Percentiles rank a stretch among this genome's conserved stretches.
Conservation (phyloP, 306 rosid species). For the Quercus engelmannii region DNA sequence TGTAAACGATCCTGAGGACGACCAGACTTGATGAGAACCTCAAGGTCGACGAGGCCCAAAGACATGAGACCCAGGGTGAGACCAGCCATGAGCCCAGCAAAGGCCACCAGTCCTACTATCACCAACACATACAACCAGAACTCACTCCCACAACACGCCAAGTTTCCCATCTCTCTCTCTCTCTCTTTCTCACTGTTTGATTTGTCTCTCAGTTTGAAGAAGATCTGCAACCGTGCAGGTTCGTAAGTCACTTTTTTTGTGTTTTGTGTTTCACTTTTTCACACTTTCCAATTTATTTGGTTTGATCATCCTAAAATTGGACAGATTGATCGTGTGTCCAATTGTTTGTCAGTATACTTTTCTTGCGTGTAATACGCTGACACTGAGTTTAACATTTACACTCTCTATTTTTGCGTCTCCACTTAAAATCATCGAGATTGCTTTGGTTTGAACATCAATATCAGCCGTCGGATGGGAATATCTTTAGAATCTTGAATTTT, state of each 20-base stretch:
- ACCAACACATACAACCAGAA: constrained; percentile 50
- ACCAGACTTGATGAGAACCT: constrained; percentile 92
- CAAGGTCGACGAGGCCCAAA: constrained; percentile 92
- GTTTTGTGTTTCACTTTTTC: neutral
- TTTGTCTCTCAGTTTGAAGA: neutral
- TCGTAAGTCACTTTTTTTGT: neutral
- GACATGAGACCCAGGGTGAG: constrained; percentile 99
- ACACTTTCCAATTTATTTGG: neutral
- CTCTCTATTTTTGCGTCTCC: neutral
- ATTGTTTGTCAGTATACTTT: neutral
- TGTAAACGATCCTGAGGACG: constrained; percentile 89
- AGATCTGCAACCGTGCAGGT: constrained; percentile 7
- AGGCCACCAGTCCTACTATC: constrained; percentile 63
- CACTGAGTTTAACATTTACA: neutral
- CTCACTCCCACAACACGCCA: constrained; percentile 59
- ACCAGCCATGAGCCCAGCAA: constrained; percentile 97
- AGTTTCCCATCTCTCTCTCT: constrained; percentile 49
- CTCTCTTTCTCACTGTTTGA: neutral
- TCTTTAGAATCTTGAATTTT: neutral
- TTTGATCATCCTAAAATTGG: neutral
- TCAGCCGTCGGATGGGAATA: neutral
- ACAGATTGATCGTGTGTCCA: neutral
- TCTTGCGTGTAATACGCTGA: neutral
- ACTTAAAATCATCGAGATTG: neutral
- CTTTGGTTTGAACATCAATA: neutral